Conservation (phyloP, 495 filamentous ascomycete species). For the Letharia columbiana region DNA sequence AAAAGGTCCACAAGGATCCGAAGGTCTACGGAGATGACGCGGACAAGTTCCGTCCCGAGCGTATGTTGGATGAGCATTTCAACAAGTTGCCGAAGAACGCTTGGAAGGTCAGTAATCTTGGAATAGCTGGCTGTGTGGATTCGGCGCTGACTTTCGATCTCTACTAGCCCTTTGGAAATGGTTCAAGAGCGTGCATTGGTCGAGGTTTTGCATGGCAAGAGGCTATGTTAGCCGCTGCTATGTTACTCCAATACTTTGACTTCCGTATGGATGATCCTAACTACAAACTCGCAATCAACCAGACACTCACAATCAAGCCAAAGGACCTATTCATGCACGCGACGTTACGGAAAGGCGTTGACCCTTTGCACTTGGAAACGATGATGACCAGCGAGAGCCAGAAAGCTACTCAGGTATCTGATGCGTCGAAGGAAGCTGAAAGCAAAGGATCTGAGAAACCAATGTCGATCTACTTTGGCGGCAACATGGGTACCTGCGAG, state of each 20-base stretch:
- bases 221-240: constrained; percentile 43
- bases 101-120: constrained; percentile 39
- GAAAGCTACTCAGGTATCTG: background rate
- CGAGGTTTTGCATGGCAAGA: constrained; percentile 63
- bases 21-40: constrained; percentile 54
- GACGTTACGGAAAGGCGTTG: constrained; percentile 47
- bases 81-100: constrained; percentile 47
- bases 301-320: constrained; percentile 71
- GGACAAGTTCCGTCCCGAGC: constrained; percentile 54
- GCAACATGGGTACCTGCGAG: constrained; percentile 70
- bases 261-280: constrained; percentile 48
- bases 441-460: constrained; percentile 31
- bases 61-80: constrained; percentile 57
- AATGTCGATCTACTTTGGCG: constrained; percentile 63
- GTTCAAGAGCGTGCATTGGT: constrained; percentile 58
- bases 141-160: background rate
- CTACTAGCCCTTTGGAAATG: constrained; percentile 46
- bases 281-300: constrained; percentile 53
- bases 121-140: background rate
- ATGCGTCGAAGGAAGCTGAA: background rate
- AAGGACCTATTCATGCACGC: constrained; percentile 64
- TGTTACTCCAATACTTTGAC: constrained; percentile 53
- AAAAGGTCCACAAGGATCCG: constrained; percentile 58
- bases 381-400: constrained; percentile 33
- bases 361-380: constrained; percentile 49